Conservation (phyloP, 345 rosid species). For the Sonneratia alba region DNA sequence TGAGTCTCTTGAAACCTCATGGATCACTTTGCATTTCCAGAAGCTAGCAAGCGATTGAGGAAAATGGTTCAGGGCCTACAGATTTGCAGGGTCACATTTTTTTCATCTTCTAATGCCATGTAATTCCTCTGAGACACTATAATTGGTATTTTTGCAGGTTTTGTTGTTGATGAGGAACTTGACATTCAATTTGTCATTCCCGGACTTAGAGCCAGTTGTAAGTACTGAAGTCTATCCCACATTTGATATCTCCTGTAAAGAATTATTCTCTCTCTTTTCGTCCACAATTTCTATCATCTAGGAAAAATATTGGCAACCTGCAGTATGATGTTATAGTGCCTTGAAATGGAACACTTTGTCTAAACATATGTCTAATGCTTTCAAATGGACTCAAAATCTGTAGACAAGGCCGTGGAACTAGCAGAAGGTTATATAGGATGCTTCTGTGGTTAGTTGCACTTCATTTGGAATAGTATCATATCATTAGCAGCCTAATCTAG, state of each 20-base stretch:
- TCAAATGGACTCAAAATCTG: neutral
- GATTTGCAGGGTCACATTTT: neutral
- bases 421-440: too few species aligned
- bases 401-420: neutral
- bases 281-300: neutral
- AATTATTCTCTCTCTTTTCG: neutral
- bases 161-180: slow-evolving; percentile 85
- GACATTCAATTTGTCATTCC: slow-evolving; percentile 69
- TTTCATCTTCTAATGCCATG: neutral
- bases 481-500: neutral
- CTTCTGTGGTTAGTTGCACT: neutral
- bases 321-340: neutral
- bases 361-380: neutral
- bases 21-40: neutral
- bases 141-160: slow-evolving; percentile 45
- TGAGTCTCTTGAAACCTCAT: slow-evolving; percentile 24
- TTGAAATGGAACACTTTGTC: neutral
- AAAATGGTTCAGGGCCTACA: neutral
- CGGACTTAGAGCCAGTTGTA: slow-evolving; percentile 81
- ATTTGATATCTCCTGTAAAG: neutral
- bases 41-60: neutral
- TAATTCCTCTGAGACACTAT: neutral
- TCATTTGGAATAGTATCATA: neutral
- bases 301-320: neutral
- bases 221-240: slow-evolving; percentile 18